Evolutionary conservation across 306 rosid genomes (phyloP).

Genomic region (Fragaria iinumae): DNA sequence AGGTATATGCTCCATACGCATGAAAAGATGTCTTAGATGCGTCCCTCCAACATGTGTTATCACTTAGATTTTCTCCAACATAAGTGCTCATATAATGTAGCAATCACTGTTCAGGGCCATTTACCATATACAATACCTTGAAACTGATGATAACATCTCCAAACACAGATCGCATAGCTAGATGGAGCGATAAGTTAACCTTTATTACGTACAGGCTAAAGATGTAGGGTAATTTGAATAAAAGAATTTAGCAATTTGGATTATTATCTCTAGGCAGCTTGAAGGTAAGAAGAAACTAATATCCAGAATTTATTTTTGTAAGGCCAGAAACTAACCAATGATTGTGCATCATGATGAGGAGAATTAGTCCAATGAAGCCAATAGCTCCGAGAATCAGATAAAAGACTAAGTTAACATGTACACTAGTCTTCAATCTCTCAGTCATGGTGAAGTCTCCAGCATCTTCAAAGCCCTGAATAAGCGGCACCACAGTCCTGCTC

Average conservation of each 20-base stretch:
- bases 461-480: conserved; percentile 99
- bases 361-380: conserved; percentile 76
- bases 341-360: conserved; percentile 61
- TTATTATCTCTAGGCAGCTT: conserved; percentile 7
- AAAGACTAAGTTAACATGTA: conserved; percentile 81
- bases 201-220: not conserved
- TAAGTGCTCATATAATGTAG: not conserved
- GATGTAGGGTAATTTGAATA: not conserved
- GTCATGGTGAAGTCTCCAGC: conserved; percentile 89
- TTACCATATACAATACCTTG: not conserved
- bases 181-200: not conserved
- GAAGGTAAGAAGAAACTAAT: conserved; percentile 24
- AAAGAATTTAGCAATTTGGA: not conserved
- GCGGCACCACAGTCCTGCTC: conserved; percentile 98
- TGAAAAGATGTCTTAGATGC: not conserved
- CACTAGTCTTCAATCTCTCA: conserved; percentile 92
- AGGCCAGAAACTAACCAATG: conserved; percentile 51
- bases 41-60: not conserved
- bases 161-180: not conserved
- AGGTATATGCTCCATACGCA: not conserved
- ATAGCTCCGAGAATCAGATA: conserved; percentile 77
- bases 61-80: not conserved
- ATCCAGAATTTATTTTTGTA: conserved; percentile 21
- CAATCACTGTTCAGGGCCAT: not conserved
- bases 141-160: not conserved